Evolutionary conservation across 495 filamentous ascomycete genomes (phyloP).

Genomic region (Tuber magnatum): DNA sequence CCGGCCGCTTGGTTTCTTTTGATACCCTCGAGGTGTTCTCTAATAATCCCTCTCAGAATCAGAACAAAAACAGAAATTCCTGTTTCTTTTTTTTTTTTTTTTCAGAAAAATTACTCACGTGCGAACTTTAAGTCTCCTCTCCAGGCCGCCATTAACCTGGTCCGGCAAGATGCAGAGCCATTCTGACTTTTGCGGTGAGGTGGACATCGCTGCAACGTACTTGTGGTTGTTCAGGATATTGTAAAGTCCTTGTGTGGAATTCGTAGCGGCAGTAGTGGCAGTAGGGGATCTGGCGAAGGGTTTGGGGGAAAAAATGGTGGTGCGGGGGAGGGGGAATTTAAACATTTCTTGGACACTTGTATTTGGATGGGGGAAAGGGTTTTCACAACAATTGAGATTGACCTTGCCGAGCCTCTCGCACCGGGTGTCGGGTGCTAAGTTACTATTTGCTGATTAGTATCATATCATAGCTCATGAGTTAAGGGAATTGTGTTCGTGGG

Average conservation of each 20-base stretch:
- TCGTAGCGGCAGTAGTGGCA: not conserved
- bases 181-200: constrained; percentile 54
- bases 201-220: constrained; percentile 26
- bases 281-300: constrained; percentile 6
- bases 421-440: not conserved
- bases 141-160: constrained; percentile 52
- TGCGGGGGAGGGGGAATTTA: constrained; percentile 26
- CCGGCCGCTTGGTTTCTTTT: constrained; percentile 45
- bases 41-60: constrained; percentile 33
- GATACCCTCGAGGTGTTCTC: constrained; percentile 53
- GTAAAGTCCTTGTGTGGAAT: not conserved
- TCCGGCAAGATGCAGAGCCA: constrained; percentile 85
- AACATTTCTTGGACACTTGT: constrained; percentile 11
- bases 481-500: not conserved
- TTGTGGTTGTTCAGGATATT: not conserved
- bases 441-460: not conserved
- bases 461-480: not conserved
- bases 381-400: not conserved
- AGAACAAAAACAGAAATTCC: not conserved
- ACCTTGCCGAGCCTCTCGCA: not conserved
- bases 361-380: not conserved
- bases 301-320: not conserved
- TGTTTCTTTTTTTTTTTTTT: not conserved
- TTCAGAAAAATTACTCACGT: constrained; percentile 49
- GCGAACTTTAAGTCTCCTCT: constrained; percentile 64